Percentiles rank a stretch among this genome's conserved stretches.
Evolutionary conservation across 345 rosid species (phyloP).

Genomic region (Camelina neglecta): DNA sequence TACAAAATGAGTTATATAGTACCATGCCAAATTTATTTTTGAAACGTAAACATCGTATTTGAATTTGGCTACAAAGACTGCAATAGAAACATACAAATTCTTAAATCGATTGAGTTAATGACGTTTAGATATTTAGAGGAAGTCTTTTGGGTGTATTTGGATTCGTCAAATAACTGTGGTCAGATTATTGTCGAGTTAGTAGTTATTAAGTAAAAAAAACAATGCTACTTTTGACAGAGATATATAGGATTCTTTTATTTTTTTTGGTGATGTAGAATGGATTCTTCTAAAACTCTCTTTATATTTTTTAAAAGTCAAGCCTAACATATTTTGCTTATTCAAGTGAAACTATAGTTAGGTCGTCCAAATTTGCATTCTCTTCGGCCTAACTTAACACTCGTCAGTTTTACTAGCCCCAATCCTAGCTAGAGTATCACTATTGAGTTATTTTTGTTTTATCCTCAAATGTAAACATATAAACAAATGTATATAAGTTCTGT

Average conservation of each 20-base stretch:
- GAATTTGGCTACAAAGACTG: constrained; percentile 3
- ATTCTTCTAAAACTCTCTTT: constrained; percentile 31
- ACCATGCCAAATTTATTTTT: constrained; percentile 11
- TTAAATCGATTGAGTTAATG: background rate
- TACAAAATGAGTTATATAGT: constrained; percentile 11
- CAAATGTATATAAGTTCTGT: background rate
- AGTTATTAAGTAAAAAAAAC: constrained; percentile 24
- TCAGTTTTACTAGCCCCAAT: constrained; percentile 16
- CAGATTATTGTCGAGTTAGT: constrained; percentile 14
- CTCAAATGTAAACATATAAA: background rate
- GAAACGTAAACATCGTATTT: constrained; percentile 23
- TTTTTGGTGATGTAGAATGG: background rate
- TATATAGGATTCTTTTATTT: constrained; percentile 24
- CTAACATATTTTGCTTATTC: constrained; percentile 42
- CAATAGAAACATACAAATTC: constrained; percentile 1
- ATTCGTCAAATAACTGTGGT: constrained; percentile 18
- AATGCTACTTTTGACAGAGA: constrained; percentile 30
- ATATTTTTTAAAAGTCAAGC: constrained; percentile 31
- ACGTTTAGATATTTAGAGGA: background rate
- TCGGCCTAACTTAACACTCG: constrained; percentile 38
- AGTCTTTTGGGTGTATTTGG: constrained; percentile 23
- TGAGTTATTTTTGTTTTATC: background rate
- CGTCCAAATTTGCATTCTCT: constrained; percentile 33
- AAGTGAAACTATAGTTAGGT: constrained; percentile 46
- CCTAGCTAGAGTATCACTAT: constrained; percentile 8